Conservation (phyloP, 169 alveolate genomes). For the Plasmodium coatneyi region DNA sequence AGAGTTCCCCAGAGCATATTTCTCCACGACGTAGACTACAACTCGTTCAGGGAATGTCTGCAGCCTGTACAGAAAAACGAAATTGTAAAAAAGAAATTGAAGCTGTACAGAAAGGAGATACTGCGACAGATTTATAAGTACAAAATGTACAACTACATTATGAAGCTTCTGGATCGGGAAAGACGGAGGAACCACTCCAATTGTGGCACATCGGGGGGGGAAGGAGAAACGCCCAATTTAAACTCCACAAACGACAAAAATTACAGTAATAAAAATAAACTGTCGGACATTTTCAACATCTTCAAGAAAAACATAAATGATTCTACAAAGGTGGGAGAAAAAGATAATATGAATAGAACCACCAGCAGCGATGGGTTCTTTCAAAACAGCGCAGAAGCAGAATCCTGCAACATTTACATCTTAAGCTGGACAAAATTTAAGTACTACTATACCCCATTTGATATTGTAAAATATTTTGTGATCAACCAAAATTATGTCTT, state of each 20-base stretch:
- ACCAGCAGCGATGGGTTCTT: neutral
- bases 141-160: slow-evolving; percentile 24
- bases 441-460: slow-evolving; percentile 59
- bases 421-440: slow-evolving; percentile 71
- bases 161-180: slow-evolving; percentile 40
- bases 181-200: neutral
- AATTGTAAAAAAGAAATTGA: slow-evolving; percentile 13
- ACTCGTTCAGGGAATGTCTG: neutral
- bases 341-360: neutral
- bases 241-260: neutral
- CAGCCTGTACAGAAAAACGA: neutral
- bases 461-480: slow-evolving; percentile 60
- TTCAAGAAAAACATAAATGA: slow-evolving; percentile 53
- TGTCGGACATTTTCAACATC: slow-evolving; percentile 32
- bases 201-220: neutral
- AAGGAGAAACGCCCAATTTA: neutral
- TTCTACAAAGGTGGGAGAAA: neutral
- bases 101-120: slow-evolving; percentile 41
- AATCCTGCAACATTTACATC: slow-evolving; percentile 10
- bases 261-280: neutral
- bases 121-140: slow-evolving; percentile 29
- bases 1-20: neutral
- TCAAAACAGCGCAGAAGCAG: neutral
- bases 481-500: slow-evolving; percentile 54
- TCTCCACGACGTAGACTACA: slow-evolving; percentile 1